These are phyloP conservation scores for Leccinum variicolor DNA, from an alignment of 768 basidiomycete genomes.

Conservation along the genomic window DNA sequence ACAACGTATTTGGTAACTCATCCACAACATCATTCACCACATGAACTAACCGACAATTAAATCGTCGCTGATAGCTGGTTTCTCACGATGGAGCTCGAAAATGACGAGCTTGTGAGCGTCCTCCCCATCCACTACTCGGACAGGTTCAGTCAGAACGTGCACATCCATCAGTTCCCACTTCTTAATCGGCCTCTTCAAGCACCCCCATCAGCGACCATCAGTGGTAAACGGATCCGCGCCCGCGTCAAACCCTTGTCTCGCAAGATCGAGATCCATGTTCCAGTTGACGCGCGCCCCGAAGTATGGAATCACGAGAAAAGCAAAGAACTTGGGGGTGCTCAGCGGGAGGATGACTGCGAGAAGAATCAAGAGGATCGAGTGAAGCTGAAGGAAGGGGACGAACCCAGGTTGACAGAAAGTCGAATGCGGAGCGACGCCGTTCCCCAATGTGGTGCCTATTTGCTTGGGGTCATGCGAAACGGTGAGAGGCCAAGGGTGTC, in stretches of 20 bases:
- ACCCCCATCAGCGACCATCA: conserved; percentile 68
- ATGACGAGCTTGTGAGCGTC: conserved; percentile 63
- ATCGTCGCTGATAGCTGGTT: neutral
- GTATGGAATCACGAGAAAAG: conserved; percentile 78
- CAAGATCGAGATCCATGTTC: conserved; percentile 74
- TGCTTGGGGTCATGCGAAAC: conserved; percentile 74
- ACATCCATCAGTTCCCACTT: conserved; percentile 81
- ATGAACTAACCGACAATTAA: neutral
- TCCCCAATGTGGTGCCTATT: conserved; percentile 58
- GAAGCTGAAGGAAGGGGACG: conserved; percentile 47
- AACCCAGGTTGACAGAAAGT: conserved; percentile 64
- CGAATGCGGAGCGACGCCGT: conserved; percentile 74
- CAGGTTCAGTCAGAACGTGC: conserved; percentile 56
- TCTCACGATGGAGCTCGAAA: conserved; percentile 25
- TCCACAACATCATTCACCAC: too few relatives aligned
- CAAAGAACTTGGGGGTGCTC: conserved; percentile 60
- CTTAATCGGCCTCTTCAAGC: conserved; percentile 68
- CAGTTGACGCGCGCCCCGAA: conserved; percentile 74
- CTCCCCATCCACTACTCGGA: conserved; percentile 75
- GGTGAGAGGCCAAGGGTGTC: conserved; percentile 40
- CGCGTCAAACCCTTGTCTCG: conserved; percentile 62
- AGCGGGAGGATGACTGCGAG: conserved; percentile 72
- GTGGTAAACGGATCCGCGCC: conserved; percentile 75
- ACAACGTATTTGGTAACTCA: neutral
- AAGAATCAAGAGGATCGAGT: conserved; percentile 62